Conservation (phyloP, 257 asterid genomes). For the Nicotiana undulata region DNA sequence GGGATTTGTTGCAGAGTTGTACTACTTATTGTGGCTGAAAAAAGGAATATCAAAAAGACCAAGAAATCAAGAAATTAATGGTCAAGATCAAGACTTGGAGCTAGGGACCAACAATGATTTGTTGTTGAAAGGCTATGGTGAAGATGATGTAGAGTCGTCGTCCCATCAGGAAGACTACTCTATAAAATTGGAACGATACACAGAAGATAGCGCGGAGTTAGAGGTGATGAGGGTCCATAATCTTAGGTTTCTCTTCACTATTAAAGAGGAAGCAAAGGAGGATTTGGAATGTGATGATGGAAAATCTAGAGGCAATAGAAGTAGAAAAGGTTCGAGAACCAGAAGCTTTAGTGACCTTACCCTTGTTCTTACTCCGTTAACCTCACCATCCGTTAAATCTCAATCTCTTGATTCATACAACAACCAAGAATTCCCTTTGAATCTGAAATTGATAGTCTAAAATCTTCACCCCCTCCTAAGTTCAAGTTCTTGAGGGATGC, state of each 20-base stretch:
- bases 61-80: not conserved
- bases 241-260: conserved; percentile 61
- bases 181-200: conserved; percentile 24
- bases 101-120: not conserved
- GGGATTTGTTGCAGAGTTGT: conserved; percentile 52
- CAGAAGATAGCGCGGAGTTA: conserved; percentile 11
- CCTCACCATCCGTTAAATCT: conserved; percentile 58
- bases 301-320: conserved; percentile 28
- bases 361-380: conserved; percentile 45
- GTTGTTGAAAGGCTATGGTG: not conserved
- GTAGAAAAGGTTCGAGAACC: conserved; percentile 38
- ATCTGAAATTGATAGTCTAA: conserved; percentile 28
- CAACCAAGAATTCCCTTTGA: conserved; percentile 17
- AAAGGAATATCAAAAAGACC: conserved; percentile 22
- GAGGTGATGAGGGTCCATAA: conserved; percentile 26
- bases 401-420: conserved; percentile 19
- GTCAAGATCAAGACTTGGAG: not conserved
- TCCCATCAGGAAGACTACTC: conserved; percentile 6
- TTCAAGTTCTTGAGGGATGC: conserved; percentile 35
- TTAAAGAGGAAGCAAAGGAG: conserved; percentile 60
- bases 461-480: conserved; percentile 36
- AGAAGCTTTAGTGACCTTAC: conserved; percentile 19
- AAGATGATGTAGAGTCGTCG: not conserved
- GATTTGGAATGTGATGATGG: conserved; percentile 71
- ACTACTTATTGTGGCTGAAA: conserved; percentile 62